Evolutionary conservation across 352 stramenopile species (phyloP).

Genomic region (Globisporangium okanoganense): DNA sequence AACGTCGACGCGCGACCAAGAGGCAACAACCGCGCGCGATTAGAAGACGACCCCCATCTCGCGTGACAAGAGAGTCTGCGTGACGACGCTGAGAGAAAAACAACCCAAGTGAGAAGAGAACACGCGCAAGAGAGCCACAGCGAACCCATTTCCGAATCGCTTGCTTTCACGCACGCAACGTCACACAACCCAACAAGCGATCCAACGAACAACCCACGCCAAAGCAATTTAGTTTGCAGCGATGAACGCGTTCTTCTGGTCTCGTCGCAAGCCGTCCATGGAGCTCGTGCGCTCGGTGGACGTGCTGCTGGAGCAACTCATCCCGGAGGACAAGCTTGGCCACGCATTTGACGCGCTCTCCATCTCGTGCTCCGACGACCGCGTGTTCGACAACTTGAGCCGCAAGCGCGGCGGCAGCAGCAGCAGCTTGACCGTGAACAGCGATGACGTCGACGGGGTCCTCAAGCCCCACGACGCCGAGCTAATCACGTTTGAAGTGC

Average conservation of each 20-base stretch:
- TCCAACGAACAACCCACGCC: background rate
- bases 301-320: constrained; percentile 47
- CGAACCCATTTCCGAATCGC: constrained; percentile 7
- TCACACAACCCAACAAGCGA: constrained; percentile 5
- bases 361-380: constrained; percentile 26
- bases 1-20: background rate
- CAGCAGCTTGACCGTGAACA: background rate
- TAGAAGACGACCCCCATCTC: background rate
- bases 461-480: constrained; percentile 3
- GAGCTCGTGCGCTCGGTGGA: constrained; percentile 75
- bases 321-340: constrained; percentile 58
- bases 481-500: constrained; percentile 4
- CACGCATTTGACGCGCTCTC: constrained; percentile 43
- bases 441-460: constrained; percentile 9
- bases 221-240: constrained; percentile 6
- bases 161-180: background rate
- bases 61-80: background rate
- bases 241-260: constrained; percentile 84
- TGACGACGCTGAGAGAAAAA: background rate
- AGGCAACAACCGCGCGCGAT: background rate
- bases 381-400: constrained; percentile 21
- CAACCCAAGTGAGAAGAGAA: background rate
- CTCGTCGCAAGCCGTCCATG: constrained; percentile 59
- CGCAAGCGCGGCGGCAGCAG: constrained; percentile 13
- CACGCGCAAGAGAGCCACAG: background rate